A percentile compares a stretch with the other conserved stretches of the same genome.
Evolutionary conservation across 2,329 filamentous ascomycete genomes (phyloP).

Genomic region (Beauveria caledonica): DNA sequence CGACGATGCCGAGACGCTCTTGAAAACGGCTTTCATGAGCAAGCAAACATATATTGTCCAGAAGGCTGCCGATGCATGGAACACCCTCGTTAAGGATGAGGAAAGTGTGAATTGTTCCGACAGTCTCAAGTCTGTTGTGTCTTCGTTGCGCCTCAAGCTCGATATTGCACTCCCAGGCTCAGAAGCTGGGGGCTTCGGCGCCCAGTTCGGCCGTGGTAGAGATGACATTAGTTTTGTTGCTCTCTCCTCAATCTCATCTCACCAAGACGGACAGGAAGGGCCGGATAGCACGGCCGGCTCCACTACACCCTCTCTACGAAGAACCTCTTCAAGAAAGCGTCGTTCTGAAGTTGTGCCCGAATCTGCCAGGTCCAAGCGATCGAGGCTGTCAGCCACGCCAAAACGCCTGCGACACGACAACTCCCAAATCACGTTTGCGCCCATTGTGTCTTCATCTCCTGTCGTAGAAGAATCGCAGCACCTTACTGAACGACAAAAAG

Average conservation of each 20-base stretch:
- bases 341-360: not conserved
- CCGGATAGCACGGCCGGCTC: not conserved
- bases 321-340: slow-evolving; percentile 15
- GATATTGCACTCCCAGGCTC: slow-evolving; percentile 39
- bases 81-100: slow-evolving; percentile 55
- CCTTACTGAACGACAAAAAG: slow-evolving; percentile 71
- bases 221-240: slow-evolving; percentile 33
- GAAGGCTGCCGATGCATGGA: slow-evolving; percentile 54
- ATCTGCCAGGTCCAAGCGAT: not conserved
- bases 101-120: slow-evolving; percentile 56
- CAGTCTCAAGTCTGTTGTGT: slow-evolving; percentile 53
- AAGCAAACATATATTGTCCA: slow-evolving; percentile 48
- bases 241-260: slow-evolving; percentile 24
- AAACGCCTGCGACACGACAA: slow-evolving; percentile 65
- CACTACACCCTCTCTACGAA: slow-evolving; percentile 14
- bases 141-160: slow-evolving; percentile 47
- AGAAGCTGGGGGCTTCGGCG: slow-evolving; percentile 31
- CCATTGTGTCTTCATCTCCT: slow-evolving; percentile 53
- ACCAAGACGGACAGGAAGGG: slow-evolving; percentile 16
- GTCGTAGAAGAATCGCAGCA: slow-evolving; percentile 56
- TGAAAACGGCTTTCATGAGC: slow-evolving; percentile 49
- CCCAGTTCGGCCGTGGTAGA: slow-evolving; percentile 35
- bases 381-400: slow-evolving; percentile 31
- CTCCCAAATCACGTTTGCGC: slow-evolving; percentile 71
- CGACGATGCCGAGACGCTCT: slow-evolving; percentile 43